A percentile compares a stretch with the other conserved stretches of the same genome.
Conservation (phyloP, 257 asterid species). For the Scutellaria baicalensis region DNA sequence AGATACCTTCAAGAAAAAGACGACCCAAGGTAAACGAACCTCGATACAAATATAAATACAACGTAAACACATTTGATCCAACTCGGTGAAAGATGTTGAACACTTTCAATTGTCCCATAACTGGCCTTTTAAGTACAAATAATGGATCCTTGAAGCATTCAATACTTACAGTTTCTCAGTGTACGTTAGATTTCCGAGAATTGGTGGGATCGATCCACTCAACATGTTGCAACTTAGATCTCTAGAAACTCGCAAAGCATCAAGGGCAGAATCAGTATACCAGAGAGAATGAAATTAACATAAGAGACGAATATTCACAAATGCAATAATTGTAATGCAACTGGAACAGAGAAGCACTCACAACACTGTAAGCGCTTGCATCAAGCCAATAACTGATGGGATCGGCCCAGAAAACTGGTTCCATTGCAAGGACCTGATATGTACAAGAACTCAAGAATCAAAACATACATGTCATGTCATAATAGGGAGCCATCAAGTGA, state of each 20-base stretch:
- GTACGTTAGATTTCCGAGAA: slow-evolving; percentile 81
- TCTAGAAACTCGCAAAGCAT: slow-evolving; percentile 21
- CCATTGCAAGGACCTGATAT: slow-evolving; percentile 41
- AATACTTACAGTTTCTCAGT: slow-evolving; percentile 76
- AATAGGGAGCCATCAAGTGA: not conserved
- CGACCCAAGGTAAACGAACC: not conserved
- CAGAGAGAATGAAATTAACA: not conserved
- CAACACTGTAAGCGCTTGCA: slow-evolving; percentile 98
- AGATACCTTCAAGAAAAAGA: slow-evolving; percentile 48
- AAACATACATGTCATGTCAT: not conserved
- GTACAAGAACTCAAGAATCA: not conserved
- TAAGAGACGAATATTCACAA: not conserved
- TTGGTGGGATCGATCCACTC: slow-evolving; percentile 78
- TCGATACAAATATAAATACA: not conserved
- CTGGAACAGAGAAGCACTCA: slow-evolving; percentile 29
- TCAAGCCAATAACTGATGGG: slow-evolving; percentile 81
- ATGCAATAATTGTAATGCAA: not conserved
- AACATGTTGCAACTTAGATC: slow-evolving; percentile 79
- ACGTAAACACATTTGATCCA: too few relatives aligned
- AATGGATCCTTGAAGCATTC: not conserved
- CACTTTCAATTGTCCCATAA: not conserved
- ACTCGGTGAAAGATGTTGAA: not conserved
- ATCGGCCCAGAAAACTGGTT: slow-evolving; percentile 61
- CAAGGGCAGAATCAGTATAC: not conserved
- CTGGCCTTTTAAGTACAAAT: not conserved